Conservation (phyloP, 2,329 filamentous ascomycete species). For the Penicillium brevicompactum region DNA sequence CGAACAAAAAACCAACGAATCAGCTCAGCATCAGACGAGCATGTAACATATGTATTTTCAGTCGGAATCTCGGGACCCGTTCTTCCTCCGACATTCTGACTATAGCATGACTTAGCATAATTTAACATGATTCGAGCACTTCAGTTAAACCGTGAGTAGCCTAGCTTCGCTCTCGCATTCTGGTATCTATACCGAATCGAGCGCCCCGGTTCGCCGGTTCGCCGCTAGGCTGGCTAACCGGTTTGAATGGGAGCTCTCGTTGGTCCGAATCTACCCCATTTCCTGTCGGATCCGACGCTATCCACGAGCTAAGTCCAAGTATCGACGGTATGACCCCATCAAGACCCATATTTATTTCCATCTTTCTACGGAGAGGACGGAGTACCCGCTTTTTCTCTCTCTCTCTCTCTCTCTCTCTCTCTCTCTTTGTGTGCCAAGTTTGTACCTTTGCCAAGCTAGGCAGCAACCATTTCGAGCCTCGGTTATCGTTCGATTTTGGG, state of each 20-base stretch:
- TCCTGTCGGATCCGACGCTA: conserved; percentile 1
- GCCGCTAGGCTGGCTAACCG: neutral
- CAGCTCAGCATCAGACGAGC: neutral
- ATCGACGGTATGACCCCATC: neutral
- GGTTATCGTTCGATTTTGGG: neutral
- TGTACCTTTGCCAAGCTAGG: conserved; percentile 17
- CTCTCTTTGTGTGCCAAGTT: conserved; percentile 7
- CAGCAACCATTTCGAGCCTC: conserved; percentile 17
- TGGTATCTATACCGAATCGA: neutral
- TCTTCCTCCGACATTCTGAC: conserved; percentile 7
- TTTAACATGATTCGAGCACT: neutral
- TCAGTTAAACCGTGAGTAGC: neutral
- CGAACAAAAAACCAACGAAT: conserved; percentile 3
- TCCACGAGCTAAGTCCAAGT: neutral
- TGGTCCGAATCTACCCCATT: neutral
- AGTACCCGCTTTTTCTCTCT: neutral
- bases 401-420: too few species aligned
- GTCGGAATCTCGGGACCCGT: conserved; percentile 11
- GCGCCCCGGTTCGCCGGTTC: neutral
- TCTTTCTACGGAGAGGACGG: neutral
- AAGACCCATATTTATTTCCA: neutral
- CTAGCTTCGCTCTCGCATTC: neutral
- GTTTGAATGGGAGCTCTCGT: neutral
- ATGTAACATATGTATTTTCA: neutral
- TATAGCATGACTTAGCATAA: neutral